Conservation (phyloP, 148 eudicot species). For the Camellia sinensis region DNA sequence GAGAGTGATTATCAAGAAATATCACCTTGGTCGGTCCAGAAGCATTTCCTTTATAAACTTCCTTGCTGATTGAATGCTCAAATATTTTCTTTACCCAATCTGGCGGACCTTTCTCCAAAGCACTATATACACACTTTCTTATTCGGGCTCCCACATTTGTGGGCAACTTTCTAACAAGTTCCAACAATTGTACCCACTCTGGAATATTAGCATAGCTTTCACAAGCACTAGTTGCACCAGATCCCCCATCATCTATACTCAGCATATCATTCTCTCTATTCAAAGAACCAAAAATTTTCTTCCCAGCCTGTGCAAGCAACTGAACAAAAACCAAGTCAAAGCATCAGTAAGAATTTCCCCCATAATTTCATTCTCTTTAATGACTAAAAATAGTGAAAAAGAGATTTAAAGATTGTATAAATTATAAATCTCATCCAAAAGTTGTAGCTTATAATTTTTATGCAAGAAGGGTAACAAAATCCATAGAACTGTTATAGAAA, state of each 20-base stretch:
- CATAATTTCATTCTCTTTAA: no score
- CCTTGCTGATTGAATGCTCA: no score
- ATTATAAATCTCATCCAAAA: conserved; percentile 2
- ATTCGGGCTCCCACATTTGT: no score
- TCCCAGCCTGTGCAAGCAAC: conserved; percentile 65
- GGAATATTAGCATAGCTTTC: conserved; percentile 23
- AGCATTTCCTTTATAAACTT: no score
- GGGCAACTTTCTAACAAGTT: no score
- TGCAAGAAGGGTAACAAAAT: conserved; percentile 7
- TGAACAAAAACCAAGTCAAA: conserved; percentile 34
- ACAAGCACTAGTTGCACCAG: conserved; percentile 34
- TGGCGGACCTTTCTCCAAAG: no score
- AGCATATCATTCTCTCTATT: conserved; percentile 32
- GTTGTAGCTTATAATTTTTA: background rate
- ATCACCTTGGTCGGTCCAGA: no score
- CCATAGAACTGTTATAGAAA: background rate
- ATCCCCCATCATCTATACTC: conserved; percentile 45
- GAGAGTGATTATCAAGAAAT: no score
- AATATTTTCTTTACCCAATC: no score
- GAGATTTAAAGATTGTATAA: background rate
- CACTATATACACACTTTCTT: no score
- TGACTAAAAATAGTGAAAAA: background rate
- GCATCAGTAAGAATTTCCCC: conserved; percentile 3
- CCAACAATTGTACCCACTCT: no score
- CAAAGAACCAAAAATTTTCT: conserved; percentile 48